phyloP scores from a whole-genome alignment of 345 rosid genomes.

The Gossypium anomalum region DNA sequence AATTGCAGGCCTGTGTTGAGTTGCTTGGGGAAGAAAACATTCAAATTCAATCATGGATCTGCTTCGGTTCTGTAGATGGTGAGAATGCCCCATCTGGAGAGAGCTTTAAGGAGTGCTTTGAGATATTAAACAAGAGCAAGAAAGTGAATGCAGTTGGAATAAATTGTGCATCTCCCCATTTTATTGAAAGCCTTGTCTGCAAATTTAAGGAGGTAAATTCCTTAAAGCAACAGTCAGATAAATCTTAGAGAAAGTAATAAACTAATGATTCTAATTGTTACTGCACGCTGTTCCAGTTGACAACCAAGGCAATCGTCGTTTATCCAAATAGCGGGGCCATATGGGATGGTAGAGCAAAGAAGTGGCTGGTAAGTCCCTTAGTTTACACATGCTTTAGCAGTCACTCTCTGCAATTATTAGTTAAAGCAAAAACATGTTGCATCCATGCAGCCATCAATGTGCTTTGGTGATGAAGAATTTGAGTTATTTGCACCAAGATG shows the following conservation, averaged over 20 bases:
- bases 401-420: background rate
- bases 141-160: constrained; percentile 70
- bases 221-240: background rate
- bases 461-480: constrained; percentile 65
- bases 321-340: constrained; percentile 94
- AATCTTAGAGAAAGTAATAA: background rate
- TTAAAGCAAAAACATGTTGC: background rate
- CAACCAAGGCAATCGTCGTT: constrained; percentile 59
- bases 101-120: constrained; percentile 62
- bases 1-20: constrained; percentile 68
- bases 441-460: constrained; percentile 61
- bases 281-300: constrained; percentile 41
- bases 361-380: constrained; percentile 70
- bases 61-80: constrained; percentile 80
- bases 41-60: constrained; percentile 79
- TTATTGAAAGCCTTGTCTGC: constrained; percentile 49
- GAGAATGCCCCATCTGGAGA: constrained; percentile 83
- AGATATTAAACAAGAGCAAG: constrained; percentile 54
- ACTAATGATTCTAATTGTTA: background rate
- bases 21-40: constrained; percentile 76
- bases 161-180: constrained; percentile 85
- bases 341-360: constrained; percentile 84
- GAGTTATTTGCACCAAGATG: constrained; percentile 60
- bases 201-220: constrained; percentile 53
- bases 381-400: background rate